Evolutionary conservation across 352 stramenopile species (phyloP).

Genomic region (Aphanomyces astaci): DNA sequence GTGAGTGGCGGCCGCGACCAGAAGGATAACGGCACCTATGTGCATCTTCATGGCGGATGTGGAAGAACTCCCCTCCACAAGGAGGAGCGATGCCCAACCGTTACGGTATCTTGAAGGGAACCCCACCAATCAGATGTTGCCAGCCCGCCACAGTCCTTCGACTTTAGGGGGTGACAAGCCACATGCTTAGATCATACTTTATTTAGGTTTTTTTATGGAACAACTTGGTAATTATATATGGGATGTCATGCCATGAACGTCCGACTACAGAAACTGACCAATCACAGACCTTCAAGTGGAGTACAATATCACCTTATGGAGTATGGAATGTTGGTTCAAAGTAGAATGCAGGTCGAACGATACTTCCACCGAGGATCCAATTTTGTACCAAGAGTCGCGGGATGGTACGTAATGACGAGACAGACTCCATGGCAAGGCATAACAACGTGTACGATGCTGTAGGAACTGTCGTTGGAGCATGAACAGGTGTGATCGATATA

Average conservation of each 20-base stretch:
- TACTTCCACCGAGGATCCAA: too few species aligned
- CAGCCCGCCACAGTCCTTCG: not conserved
- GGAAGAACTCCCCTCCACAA: not conserved
- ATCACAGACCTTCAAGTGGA: too few species aligned
- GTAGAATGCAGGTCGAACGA: too few species aligned
- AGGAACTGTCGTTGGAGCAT: conserved; percentile 51
- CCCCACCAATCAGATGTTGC: not conserved
- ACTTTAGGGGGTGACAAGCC: not conserved
- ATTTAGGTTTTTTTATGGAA: not conserved
- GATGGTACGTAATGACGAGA: not conserved
- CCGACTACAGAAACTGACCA: not conserved
- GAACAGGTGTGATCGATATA: conserved; percentile 25
- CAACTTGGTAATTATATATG: not conserved
- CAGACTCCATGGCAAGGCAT: not conserved
- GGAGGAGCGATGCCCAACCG: not conserved
- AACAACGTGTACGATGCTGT: not conserved
- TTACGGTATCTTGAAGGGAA: conserved; percentile 7
- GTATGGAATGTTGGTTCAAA: too few species aligned
- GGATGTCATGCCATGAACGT: not conserved
- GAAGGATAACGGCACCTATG: not conserved
- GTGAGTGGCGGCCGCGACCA: not conserved
- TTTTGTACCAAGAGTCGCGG: not conserved
- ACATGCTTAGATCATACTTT: not conserved
- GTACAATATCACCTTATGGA: too few species aligned
- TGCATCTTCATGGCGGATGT: not conserved